These are phyloP conservation scores for Neurospora sp. DNA, from an alignment of 495 filamentous ascomycete genomes.

Conservation along the genomic window DNA sequence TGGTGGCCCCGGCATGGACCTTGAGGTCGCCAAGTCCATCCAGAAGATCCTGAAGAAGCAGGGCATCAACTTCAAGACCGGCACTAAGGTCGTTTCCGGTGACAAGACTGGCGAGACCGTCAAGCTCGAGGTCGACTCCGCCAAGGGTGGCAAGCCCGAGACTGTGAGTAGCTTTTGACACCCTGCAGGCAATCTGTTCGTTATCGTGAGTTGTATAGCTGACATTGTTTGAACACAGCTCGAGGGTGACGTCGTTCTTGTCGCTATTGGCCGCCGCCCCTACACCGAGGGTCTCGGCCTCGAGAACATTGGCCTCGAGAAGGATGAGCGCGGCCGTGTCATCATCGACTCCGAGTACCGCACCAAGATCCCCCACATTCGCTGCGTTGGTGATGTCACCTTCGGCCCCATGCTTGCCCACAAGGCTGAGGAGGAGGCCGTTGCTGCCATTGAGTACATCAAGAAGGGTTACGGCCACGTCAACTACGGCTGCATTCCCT, in stretches of 20 bases:
- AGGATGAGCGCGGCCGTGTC: constrained; percentile 85
- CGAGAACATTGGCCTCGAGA: constrained; percentile 90
- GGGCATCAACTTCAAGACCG: constrained; percentile 96
- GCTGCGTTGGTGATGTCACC: constrained; percentile 90
- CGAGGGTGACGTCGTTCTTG: constrained; percentile 91
- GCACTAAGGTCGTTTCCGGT: constrained; percentile 85
- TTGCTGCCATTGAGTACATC: constrained; percentile 91
- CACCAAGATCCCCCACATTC: constrained; percentile 93
- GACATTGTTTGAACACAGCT: constrained; percentile 43
- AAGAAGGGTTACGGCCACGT: constrained; percentile 96
- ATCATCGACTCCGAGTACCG: constrained; percentile 98
- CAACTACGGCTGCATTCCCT: constrained; percentile 96
- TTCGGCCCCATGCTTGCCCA: constrained; percentile 99
- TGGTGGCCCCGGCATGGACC: constrained; percentile 95
- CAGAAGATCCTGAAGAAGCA: constrained; percentile 95
- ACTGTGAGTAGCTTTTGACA: constrained; percentile 44
- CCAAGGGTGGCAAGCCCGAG: constrained; percentile 94
- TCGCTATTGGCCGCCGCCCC: constrained; percentile 90
- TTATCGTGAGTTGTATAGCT: neutral
- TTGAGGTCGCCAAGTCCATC: constrained; percentile 80
- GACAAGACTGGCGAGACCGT: constrained; percentile 68
- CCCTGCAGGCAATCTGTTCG: neutral
- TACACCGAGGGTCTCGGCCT: constrained; percentile 87
- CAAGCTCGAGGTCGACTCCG: constrained; percentile 75
- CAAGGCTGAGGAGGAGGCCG: constrained; percentile 97